phyloP scores from a whole-genome alignment of 176 grass and related monocot species.

The Triticum timopheevii region DNA sequence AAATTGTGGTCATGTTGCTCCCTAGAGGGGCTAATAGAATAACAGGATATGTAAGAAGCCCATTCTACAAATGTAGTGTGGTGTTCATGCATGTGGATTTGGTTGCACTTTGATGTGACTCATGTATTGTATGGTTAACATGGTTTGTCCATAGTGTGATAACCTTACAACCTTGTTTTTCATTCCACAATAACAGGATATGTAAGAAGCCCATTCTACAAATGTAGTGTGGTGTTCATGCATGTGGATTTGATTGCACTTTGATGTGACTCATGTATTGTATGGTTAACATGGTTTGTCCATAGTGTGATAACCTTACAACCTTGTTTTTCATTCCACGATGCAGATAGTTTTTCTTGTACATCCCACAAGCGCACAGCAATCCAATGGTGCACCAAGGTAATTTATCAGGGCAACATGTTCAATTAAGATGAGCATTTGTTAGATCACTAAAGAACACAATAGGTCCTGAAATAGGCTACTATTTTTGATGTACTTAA shows the following conservation, averaged over 20 bases:
- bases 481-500: slow-evolving; percentile 22
- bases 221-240: background rate
- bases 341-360: slow-evolving; percentile 59
- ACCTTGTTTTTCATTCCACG: background rate
- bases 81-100: slow-evolving; percentile 23
- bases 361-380: slow-evolving; percentile 48
- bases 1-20: slow-evolving; percentile 1
- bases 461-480: slow-evolving; percentile 13
- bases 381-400: slow-evolving; percentile 66
- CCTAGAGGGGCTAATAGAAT: slow-evolving; percentile 11
- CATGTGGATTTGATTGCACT: slow-evolving; percentile 29
- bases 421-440: slow-evolving; percentile 22
- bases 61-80: slow-evolving; percentile 19
- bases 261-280: slow-evolving; percentile 2
- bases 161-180: background rate
- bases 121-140: slow-evolving; percentile 16
- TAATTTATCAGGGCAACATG: slow-evolving; percentile 41
- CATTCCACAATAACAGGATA: background rate
- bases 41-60: background rate
- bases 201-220: slow-evolving; percentile 18
- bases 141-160: slow-evolving; percentile 3
- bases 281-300: slow-evolving; percentile 14
- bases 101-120: slow-evolving; percentile 10
- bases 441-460: background rate
- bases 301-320: slow-evolving; percentile 3